Evolutionary conservation across 148 eudicot genomes (phyloP).

Genomic region (Pouteria glomerata): DNA sequence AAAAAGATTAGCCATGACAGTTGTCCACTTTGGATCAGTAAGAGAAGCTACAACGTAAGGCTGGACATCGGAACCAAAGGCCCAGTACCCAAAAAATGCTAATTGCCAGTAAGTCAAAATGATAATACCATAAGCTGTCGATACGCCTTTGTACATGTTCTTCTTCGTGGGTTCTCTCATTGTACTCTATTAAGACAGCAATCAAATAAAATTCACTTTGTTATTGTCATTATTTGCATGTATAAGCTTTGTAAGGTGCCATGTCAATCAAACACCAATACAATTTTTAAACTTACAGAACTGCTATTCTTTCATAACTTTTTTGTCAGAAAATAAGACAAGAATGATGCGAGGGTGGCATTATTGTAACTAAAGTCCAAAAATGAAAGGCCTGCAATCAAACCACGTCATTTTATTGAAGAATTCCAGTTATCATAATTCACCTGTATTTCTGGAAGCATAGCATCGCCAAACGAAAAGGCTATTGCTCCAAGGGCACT

Average conservation of each 20-base stretch:
- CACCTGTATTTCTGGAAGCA: slow-evolving; percentile 54
- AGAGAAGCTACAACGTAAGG: slow-evolving; percentile 43
- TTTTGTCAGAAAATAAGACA: no score
- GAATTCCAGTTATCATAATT: background rate
- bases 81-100: slow-evolving; percentile 44
- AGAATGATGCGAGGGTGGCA: no score
- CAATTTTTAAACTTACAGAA: no score
- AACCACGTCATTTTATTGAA: background rate
- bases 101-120: slow-evolving; percentile 39
- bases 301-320: no score
- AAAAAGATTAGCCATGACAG: slow-evolving; percentile 39
- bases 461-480: slow-evolving; percentile 50
- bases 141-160: slow-evolving; percentile 45
- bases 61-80: slow-evolving; percentile 36
- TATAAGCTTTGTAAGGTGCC: background rate
- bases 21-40: slow-evolving; percentile 33
- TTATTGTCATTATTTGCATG: background rate
- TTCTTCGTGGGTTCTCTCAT: slow-evolving; percentile 37
- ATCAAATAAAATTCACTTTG: background rate
- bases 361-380: no score
- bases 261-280: background rate
- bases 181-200: slow-evolving; percentile 24
- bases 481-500: slow-evolving; percentile 44
- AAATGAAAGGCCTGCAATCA: no score
- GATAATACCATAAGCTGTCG: slow-evolving; percentile 37